Base-by-base conservation (phyloP, 208 protist species). In the Acanthamoeba triangularis region DNA sequence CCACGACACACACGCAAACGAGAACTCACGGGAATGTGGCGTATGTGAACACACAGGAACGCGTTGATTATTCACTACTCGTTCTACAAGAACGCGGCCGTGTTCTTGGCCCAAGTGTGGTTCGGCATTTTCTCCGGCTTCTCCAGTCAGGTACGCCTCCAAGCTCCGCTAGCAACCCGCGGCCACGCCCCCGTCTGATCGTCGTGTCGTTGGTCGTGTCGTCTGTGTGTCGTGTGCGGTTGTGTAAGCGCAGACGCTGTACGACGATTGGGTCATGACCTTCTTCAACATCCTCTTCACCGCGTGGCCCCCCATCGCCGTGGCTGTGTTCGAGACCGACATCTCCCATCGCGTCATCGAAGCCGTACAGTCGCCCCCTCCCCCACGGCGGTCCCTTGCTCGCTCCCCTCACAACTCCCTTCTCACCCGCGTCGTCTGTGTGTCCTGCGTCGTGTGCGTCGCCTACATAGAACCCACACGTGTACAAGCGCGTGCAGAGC, bases 81-180 rank as follows among this genome's bases (percentile, higher is more conserved):
- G 93, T 99, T 99, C 96, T 99, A 99, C 97, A 99, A 99, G 98
- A 99, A 99, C 95, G 95, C 99, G 18, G 96, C 98, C 18, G 93
- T 99, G 44, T 96, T 98, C 35, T 91, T 99, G 33, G 96, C 97
- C 13, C 98, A 99, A 93, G 97, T 99, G 93, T 98, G 98, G 91
- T 99, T 99, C 95, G 59, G 95, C 80, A 98, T 98, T 93, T 99
- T 98, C 96, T 96, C 90, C 65, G 98, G 98, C 41, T 99, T 98
- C 96, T 99, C 98, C 1, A 98, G 98, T n/a, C 97, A 98, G 90
- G 20, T 99, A 98, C 95, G 5, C 65, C 28, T 16, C 54, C 3
- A 13, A 11, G 10, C 44, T 28, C 33, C 35, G 30, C 30, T 35
- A 37, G 8, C 41, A 41, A 8, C 23, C 8, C 25, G 25, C 8